Conservation (phyloP, 1,284 basidiomycete species). For the Ganoderma boninense region DNA sequence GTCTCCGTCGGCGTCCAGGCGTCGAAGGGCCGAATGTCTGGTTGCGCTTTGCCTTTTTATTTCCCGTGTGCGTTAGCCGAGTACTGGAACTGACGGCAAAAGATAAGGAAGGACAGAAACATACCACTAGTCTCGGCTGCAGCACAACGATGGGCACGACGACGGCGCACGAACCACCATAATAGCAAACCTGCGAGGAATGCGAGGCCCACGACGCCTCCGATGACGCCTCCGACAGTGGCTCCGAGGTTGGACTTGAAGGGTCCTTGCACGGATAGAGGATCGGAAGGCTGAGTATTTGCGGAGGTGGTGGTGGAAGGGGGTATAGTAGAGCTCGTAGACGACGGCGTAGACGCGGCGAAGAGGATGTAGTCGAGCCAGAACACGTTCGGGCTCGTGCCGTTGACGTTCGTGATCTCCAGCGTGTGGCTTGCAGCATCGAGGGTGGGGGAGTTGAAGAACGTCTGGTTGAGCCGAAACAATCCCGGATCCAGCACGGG, state of each 20-base stretch:
- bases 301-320: too few species aligned
- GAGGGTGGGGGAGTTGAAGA: slow-evolving; percentile 29
- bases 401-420: slow-evolving; percentile 31
- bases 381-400: slow-evolving; percentile 28
- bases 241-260: neutral
- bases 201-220: neutral
- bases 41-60: too few species aligned
- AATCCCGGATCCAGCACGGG: slow-evolving; percentile 18
- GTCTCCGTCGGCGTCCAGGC: too few species aligned
- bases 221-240: neutral
- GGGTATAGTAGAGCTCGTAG: too few species aligned
- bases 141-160: neutral
- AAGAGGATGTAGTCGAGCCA: slow-evolving; percentile 33
- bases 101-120: too few species aligned
- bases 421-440: slow-evolving; percentile 24
- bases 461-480: slow-evolving; percentile 11
- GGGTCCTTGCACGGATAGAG: too few species aligned
- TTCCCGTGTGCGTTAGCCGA: too few species aligned
- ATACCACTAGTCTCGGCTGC: too few species aligned
- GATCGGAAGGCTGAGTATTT: too few species aligned
- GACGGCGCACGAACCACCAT: neutral
- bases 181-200: neutral
- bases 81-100: too few species aligned
- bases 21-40: too few species aligned
- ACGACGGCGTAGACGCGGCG: neutral